phyloP scores from a whole-genome alignment of 2,329 filamentous ascomycete species.

The Penicillium griseofulvum region DNA sequence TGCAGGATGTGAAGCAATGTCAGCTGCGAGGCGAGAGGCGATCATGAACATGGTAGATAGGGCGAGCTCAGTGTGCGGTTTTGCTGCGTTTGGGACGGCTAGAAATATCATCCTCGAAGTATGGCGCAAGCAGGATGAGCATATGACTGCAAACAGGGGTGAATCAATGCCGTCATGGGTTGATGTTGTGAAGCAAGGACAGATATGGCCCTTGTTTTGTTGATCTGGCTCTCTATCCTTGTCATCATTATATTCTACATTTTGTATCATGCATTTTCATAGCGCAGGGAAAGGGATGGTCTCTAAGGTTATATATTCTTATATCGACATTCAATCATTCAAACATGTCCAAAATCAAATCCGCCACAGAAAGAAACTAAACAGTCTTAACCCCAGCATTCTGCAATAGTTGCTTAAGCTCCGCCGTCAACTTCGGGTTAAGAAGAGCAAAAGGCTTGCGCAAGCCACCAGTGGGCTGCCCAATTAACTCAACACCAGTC shows the following conservation, averaged over 20 bases:
- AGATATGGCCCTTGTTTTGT: conserved; percentile 31
- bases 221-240: conserved; percentile 5
- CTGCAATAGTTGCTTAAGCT: conserved; percentile 40
- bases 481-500: conserved; percentile 51
- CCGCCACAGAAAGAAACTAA: conserved; percentile 2
- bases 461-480: conserved; percentile 48
- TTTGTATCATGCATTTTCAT: neutral
- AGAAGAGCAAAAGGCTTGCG: conserved; percentile 51
- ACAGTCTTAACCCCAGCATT: conserved; percentile 41
- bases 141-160: conserved; percentile 19
- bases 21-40: conserved; percentile 17
- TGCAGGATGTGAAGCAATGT: conserved; percentile 41
- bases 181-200: conserved; percentile 23
- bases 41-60: conserved; percentile 27
- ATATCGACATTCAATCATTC: neutral
- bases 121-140: conserved; percentile 30
- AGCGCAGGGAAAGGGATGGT: neutral
- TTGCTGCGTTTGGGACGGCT: conserved; percentile 24
- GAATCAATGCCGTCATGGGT: conserved; percentile 31
- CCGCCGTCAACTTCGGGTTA: conserved; percentile 29
- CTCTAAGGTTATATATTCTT: neutral
- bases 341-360: neutral
- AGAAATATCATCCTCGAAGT: conserved; percentile 30
- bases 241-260: neutral
- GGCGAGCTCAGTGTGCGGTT: conserved; percentile 24